Percentiles rank a stretch among this genome's conserved stretches.
Evolutionary conservation across 1,284 basidiomycete species (phyloP).

Genomic region (Naganishia liquefaciens): DNA sequence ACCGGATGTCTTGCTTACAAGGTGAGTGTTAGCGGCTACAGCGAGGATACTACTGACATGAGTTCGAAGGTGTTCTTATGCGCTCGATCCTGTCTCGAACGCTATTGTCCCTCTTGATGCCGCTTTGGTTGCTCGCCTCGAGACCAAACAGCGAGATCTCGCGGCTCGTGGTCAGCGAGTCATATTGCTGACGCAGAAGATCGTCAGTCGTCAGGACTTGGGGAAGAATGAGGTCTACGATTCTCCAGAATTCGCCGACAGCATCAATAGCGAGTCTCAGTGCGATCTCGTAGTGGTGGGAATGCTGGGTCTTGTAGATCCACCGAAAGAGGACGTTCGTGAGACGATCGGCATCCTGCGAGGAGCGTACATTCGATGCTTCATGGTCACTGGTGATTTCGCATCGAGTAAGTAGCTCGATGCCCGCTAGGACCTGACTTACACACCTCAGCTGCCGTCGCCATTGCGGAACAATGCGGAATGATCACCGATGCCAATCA

Average conservation of each 20-base stretch:
- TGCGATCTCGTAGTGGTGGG: slow-evolving; percentile 63
- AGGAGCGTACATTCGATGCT: slow-evolving; percentile 65
- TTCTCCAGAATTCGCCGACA: slow-evolving; percentile 51
- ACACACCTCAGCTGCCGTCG: slow-evolving; percentile 57
- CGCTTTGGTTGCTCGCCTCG: slow-evolving; percentile 44
- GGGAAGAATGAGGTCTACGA: slow-evolving; percentile 40
- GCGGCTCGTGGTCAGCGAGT: slow-evolving; percentile 65
- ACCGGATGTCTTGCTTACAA: slow-evolving; percentile 62
- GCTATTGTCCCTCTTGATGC: slow-evolving; percentile 51
- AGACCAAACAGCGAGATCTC: slow-evolving; percentile 58
- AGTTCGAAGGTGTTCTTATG: slow-evolving; percentile 49
- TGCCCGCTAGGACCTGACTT: slow-evolving; percentile 39
- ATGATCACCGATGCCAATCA: slow-evolving; percentile 60
- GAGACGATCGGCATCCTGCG: slow-evolving; percentile 60
- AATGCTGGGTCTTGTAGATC: slow-evolving; percentile 66
- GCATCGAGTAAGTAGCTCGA: slow-evolving; percentile 34
- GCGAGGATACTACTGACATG: slow-evolving; percentile 13
- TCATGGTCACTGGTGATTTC: slow-evolving; percentile 63
- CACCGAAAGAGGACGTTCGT: slow-evolving; percentile 63
- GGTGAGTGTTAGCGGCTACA: slow-evolving; percentile 31
- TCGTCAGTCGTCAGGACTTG: slow-evolving; percentile 40
- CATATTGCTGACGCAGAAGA: slow-evolving; percentile 56
- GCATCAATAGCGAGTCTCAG: slow-evolving; percentile 45
- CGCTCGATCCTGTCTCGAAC: slow-evolving; percentile 55
- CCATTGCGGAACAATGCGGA: slow-evolving; percentile 65